Evolutionary conservation across 805 yeast genomes (phyloP).

Genomic region (Millerozyma miso): DNA sequence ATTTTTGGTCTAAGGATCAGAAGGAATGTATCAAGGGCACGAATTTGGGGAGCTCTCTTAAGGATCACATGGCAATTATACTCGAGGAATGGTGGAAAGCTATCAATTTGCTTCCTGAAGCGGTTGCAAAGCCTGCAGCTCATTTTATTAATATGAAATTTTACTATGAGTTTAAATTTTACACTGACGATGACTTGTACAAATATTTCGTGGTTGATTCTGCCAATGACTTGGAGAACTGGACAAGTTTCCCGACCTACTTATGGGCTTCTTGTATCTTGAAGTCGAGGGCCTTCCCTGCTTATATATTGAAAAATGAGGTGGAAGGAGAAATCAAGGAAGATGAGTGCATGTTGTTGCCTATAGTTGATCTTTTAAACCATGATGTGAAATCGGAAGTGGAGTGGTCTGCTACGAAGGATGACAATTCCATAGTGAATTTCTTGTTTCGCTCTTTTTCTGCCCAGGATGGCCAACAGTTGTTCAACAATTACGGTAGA

Average conservation of each 20-base stretch:
- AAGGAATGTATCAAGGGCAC: conserved; percentile 57
- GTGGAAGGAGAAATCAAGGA: conserved; percentile 23
- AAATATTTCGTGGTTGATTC: conserved; percentile 20
- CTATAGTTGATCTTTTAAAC: conserved; percentile 75
- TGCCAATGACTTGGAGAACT: conserved; percentile 27
- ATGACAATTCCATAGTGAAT: conserved; percentile 10
- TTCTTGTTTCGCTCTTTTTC: conserved; percentile 44
- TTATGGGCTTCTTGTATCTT: conserved; percentile 73
- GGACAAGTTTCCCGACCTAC: conserved; percentile 67
- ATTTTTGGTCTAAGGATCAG: conserved; percentile 57
- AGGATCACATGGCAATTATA: conserved; percentile 40
- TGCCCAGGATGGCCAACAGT: conserved; percentile 38
- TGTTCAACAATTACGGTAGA: conserved; percentile 82
- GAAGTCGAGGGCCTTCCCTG: conserved; percentile 79
- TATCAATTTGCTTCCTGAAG: conserved; percentile 27
- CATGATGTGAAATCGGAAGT: conserved; percentile 62
- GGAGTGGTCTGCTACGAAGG: conserved; percentile 47
- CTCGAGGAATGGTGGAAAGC: conserved; percentile 61
- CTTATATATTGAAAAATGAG: conserved; percentile 45
- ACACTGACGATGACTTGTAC: conserved; percentile 32
- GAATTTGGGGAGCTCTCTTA: conserved; percentile 56
- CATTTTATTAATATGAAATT: conserved; percentile 41
- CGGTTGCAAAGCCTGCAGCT: conserved; percentile 23
- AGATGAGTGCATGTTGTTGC: conserved; percentile 66
- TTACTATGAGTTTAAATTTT: conserved; percentile 39